These are phyloP conservation scores for Calocera viscosa DNA, from an alignment of 768 basidiomycete genomes.

Conservation along the genomic window DNA sequence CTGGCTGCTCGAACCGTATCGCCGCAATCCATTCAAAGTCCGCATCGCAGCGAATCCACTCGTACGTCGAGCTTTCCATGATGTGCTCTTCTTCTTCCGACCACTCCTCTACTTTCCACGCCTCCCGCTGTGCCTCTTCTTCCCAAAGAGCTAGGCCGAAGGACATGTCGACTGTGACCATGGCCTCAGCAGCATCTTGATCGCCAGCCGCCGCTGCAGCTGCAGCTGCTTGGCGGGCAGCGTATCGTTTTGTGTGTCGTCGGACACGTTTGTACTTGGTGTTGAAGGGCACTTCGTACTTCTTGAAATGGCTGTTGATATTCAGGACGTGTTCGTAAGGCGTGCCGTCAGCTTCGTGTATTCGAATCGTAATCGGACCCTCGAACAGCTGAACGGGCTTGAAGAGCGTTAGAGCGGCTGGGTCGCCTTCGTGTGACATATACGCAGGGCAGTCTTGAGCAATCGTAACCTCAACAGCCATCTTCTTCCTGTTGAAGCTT, in stretches of 20 bases:
- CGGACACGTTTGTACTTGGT: constrained; percentile 96
- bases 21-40: constrained; percentile 99
- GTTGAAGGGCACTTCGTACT: constrained; percentile 97
- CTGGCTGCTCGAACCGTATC: constrained; percentile 85
- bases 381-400: constrained; percentile 87
- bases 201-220: constrained; percentile 89
- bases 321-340: constrained; percentile 97
- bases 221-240: constrained; percentile 83
- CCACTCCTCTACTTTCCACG: constrained; percentile 97
- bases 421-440: constrained; percentile 50
- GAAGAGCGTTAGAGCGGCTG: constrained; percentile 50
- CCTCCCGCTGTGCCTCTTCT: constrained; percentile 80
- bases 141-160: constrained; percentile 95
- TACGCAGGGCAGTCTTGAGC: constrained; percentile 75
- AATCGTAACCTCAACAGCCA: constrained; percentile 95
- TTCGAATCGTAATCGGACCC: constrained; percentile 96
- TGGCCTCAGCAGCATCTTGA: constrained; percentile 80
- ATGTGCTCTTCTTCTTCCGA: constrained; percentile 87
- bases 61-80: constrained; percentile 93
- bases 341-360: constrained; percentile 97
- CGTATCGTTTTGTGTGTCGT: constrained; percentile 88
- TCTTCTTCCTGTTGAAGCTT: constrained; percentile 91
- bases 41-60: constrained; percentile 98
- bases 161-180: constrained; percentile 86
- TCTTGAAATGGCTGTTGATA: constrained; percentile 73